A percentile compares a stretch with the other conserved stretches of the same genome.
Conservation (phyloP, 768 basidiomycete species). For the Inosperma sp. region DNA sequence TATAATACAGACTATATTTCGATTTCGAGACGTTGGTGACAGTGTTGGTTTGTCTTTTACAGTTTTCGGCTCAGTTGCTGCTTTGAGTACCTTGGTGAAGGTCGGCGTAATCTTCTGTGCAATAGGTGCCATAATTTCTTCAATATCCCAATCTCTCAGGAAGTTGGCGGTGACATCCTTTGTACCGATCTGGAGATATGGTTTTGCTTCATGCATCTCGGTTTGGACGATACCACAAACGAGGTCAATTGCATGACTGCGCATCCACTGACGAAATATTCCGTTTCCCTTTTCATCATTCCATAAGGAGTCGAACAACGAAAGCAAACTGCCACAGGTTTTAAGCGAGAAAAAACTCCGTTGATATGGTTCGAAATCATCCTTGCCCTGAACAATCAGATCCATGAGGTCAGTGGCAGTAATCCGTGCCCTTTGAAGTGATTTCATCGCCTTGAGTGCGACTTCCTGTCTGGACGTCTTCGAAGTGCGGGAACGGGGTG, state of each 20-base stretch:
- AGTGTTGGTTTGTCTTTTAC: neutral
- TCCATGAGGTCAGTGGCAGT: no score
- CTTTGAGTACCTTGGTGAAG: constrained; percentile 16
- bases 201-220: constrained; percentile 25
- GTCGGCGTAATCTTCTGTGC: constrained; percentile 14
- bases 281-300: neutral
- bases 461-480: no score
- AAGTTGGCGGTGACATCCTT: constrained; percentile 19
- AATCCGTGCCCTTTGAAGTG: no score
- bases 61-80: constrained; percentile 17
- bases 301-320: neutral
- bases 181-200: constrained; percentile 16
- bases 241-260: constrained; percentile 15
- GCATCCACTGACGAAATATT: constrained; percentile 2
- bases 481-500: no score
- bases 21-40: constrained; percentile 6
- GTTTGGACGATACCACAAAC: constrained; percentile 14
- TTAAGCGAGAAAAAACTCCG: no score
- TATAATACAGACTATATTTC: constrained; percentile 2
- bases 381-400: no score
- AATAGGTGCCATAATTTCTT: constrained; percentile 18
- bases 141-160: constrained; percentile 20
- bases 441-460: no score
- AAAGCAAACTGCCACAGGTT: no score
- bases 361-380: no score